Base-by-base conservation (phyloP, 2,329 filamentous ascomycete genomes). In the Fusarium subglutinans region DNA sequence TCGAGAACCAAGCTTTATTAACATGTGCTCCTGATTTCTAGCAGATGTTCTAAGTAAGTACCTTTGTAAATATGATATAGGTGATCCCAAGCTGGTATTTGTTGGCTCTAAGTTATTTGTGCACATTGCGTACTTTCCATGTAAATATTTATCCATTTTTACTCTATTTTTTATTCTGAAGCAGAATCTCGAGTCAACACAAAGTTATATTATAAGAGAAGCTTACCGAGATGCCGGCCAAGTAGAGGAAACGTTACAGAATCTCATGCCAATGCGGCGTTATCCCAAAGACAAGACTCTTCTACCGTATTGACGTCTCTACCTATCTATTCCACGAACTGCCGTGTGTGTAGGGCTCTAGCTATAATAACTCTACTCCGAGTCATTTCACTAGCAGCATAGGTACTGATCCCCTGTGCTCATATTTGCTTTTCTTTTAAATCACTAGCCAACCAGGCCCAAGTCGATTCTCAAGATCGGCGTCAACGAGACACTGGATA, bases 401-500 rank as follows among this genome's bases (percentile, higher is more conserved):
- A 35, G 48, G 20, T 35, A 40, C 24, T 41, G 53, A 44, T 38
- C 40, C 66, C 30, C 47, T 56, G 45, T 44, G 35, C 28, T 43
- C 9, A 43, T 20, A 44, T 51, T 65, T 70, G 59, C 57, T 66
- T 70, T 63, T 69, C 60, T 53, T 45, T 54, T 35, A 48, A 62
- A 22, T 45, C 63, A 41, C 53, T 50, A 64, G 50, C 76, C 72
- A 78, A 77, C 70, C 72, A 74, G 60, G 67, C 43, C 20, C 47
- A 38, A 50, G 30, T 65, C 51, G 47, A 66, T 64, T 70, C 66
- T 72, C 66, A 54, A 70, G 79, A 80, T 78, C 80, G 77, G 74
- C 78, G 73, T 76, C 70, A 71, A 75, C 76, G 77, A 81, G 77
- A 80, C 77, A 78, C 63, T 76, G 76, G 66, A 70, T 51, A 69